Percentiles rank a stretch among this genome's conserved stretches.
Evolutionary conservation across 768 basidiomycete genomes (phyloP).

Genomic region (Mycena capillaripes): DNA sequence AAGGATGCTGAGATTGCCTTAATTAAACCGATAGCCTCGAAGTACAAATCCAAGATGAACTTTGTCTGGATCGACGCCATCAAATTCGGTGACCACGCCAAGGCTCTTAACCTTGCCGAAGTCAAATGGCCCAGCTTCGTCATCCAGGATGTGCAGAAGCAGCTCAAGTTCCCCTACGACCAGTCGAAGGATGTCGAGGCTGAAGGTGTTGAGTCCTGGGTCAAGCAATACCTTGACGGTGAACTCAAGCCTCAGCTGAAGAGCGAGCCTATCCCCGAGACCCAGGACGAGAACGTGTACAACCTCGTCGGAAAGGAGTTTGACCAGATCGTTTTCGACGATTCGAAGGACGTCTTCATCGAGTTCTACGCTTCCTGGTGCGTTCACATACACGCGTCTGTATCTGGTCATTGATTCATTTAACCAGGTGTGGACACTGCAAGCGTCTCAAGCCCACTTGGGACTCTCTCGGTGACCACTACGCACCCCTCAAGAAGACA

Average conservation of each 20-base stretch:
- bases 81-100: constrained; percentile 96
- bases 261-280: constrained; percentile 87
- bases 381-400: constrained; percentile 39
- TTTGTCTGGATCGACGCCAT: constrained; percentile 98
- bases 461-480: constrained; percentile 92
- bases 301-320: constrained; percentile 91
- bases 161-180: constrained; percentile 92
- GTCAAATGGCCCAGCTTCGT: constrained; percentile 95
- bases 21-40: constrained; percentile 82
- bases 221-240: constrained; percentile 77
- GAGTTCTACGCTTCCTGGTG: constrained; percentile 99
- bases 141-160: constrained; percentile 85
- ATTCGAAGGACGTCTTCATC: constrained; percentile 93
- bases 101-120: constrained; percentile 89
- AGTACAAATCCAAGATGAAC: constrained; percentile 90
- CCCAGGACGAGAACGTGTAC: constrained; percentile 87
- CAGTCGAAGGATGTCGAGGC: constrained; percentile 74
- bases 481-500: constrained; percentile 78
- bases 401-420: neutral
- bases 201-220: constrained; percentile 69
- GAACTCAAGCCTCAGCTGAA: constrained; percentile 88
- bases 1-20: constrained; percentile 75
- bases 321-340: constrained; percentile 87
- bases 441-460: constrained; percentile 96
- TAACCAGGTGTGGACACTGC: constrained; percentile 91